phyloP scores from a whole-genome alignment of 257 asterid genomes.

The Vinca minor region DNA sequence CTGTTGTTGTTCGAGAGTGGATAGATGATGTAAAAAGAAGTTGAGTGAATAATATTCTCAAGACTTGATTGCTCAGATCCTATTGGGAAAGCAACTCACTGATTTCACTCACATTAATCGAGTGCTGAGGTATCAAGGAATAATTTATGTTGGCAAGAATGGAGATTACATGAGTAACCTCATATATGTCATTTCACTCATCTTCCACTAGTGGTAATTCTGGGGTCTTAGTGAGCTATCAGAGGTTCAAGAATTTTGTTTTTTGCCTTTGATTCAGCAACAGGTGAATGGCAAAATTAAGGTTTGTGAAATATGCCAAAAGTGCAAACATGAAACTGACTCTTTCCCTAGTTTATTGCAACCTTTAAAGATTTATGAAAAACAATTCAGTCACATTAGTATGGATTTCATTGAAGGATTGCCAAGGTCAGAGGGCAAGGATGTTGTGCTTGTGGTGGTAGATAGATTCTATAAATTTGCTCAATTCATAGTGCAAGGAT shows the following conservation, averaged over 20 bases:
- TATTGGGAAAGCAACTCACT: neutral
- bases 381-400: neutral
- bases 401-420: slow-evolving; percentile 14
- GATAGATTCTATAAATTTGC: slow-evolving; percentile 4
- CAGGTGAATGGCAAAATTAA: neutral
- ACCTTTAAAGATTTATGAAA: neutral
- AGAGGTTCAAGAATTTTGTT: neutral
- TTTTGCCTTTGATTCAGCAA: neutral
- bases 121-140: neutral
- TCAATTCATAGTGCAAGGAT: neutral
- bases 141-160: neutral
- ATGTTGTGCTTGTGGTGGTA: neutral
- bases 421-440: neutral
- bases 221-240: too few relatives aligned
- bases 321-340: too few relatives aligned
- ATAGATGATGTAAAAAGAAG: neutral
- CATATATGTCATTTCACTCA: neutral
- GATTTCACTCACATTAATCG: neutral
- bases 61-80: too few relatives aligned
- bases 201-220: neutral
- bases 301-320: too few relatives aligned
- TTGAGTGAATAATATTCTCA: neutral
- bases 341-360: neutral
- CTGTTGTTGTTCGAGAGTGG: neutral
- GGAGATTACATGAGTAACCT: too few relatives aligned